These are phyloP conservation scores for Galerina marginata DNA, from an alignment of 768 basidiomycete species.

Conservation along the genomic window DNA sequence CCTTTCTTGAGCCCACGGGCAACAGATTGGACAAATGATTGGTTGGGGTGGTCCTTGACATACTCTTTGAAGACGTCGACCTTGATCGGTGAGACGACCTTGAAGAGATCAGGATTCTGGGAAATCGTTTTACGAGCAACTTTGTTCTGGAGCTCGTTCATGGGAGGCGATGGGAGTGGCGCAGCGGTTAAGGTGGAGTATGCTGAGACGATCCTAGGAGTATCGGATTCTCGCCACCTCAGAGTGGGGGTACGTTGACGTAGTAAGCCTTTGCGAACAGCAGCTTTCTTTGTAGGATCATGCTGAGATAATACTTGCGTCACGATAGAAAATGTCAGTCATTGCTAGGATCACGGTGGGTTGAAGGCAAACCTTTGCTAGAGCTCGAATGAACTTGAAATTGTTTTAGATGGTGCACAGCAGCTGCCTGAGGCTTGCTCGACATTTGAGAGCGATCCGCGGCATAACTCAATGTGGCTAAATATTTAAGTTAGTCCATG, in stretches of 20 bases:
- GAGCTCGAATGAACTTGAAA: slow-evolving; percentile 15
- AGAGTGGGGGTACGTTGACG: slow-evolving; percentile 22
- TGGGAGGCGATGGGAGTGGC: slow-evolving; percentile 25
- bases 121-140: slow-evolving; percentile 22
- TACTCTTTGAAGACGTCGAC: slow-evolving; percentile 33
- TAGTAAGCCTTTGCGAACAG: slow-evolving; percentile 13
- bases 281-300: slow-evolving; percentile 2
- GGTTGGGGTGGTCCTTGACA: slow-evolving; percentile 42
- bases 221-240: slow-evolving; percentile 20
- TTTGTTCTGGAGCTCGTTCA: slow-evolving; percentile 23
- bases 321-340: slow-evolving; percentile 10
- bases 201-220: slow-evolving; percentile 22
- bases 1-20: slow-evolving; percentile 35
- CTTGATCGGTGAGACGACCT: slow-evolving; percentile 40
- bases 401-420: slow-evolving; percentile 11
- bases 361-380: slow-evolving; percentile 15
- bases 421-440: slow-evolving; percentile 11
- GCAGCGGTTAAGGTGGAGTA: slow-evolving; percentile 19
- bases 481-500: slow-evolving; percentile 12
- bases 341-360: slow-evolving; percentile 13
- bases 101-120: slow-evolving; percentile 39
- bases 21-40: slow-evolving; percentile 40
- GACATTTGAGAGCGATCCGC: slow-evolving; percentile 7
- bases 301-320: slow-evolving; percentile 13
- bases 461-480: slow-evolving; percentile 10